Base-by-base conservation (phyloP, 495 filamentous ascomycete genomes). In the Bacidia gigantensis region DNA sequence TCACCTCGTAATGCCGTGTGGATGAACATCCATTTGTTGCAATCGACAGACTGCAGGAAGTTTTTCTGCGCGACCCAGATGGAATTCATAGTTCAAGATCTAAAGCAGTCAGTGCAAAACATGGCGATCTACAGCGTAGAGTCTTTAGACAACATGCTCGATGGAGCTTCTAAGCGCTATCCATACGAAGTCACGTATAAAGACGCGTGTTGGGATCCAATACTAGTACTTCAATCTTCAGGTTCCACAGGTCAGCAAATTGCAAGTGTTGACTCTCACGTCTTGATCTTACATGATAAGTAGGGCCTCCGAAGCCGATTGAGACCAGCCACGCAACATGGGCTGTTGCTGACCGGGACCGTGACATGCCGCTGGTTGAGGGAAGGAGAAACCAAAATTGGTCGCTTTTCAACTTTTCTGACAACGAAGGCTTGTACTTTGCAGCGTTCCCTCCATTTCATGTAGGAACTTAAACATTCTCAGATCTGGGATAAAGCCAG, bases 331-430 rank as follows among this genome's bases (percentile, higher is more conserved):
- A 67, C 45, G 60, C 51, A 7, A 52, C 55, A 0, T 58, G 58
- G 14, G 64, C 64, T 5, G 58, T 61, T 11, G 55, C 52, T 2
- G 64, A 66, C 45, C 65, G 62, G 23, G 64, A 66, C 52, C 55
- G 60, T 9, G 62, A 61, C 12, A 46, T 65, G 1, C 58, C 58
- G 0, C 55, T 54, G 3, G 57, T 64, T 20, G 17, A 57, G 10
- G 64, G 62, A 7, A 53, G 64, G 24, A 51, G 46, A n/a, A 60
- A 61, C 26, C 61, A 59, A 17, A 61, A 60, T 44, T 50, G 50
- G 3, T 42, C 54, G 7, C 42, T 56, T 22, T 65, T 58, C 45
- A 54, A 60, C 42, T 66, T 65, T 46, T 45, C 49, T 21, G 51
- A 59, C 0, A 53, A 53, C 1, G 57, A 57, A 22, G 53, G 57